A percentile compares a stretch with the other conserved stretches of the same genome.
These are phyloP conservation scores for Boletales sp. DNA, from an alignment of 768 basidiomycete species.

Conservation along the genomic window DNA sequence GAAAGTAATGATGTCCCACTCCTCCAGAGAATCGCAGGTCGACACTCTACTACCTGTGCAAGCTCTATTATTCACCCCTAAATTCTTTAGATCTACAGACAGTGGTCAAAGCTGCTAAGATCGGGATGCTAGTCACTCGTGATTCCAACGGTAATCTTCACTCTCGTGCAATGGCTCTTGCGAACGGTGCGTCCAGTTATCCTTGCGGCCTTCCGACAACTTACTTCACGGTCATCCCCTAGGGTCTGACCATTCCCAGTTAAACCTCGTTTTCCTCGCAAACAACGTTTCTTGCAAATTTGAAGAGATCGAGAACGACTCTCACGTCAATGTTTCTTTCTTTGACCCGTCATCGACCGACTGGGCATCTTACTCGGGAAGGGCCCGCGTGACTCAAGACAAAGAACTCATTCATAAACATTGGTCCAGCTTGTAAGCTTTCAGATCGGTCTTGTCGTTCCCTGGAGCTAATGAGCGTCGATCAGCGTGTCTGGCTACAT, in stretches of 20 bases:
- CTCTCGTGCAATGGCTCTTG: conserved; percentile 76
- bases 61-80: background rate
- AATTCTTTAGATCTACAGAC: conserved; percentile 50
- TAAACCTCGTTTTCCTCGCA: conserved; percentile 64
- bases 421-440: conserved; percentile 52
- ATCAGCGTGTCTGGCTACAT: conserved; percentile 72
- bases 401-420: conserved; percentile 59
- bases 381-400: conserved; percentile 63
- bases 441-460: background rate
- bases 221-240: background rate
- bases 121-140: conserved; percentile 78
- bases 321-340: conserved; percentile 79
- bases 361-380: conserved; percentile 80
- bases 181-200: conserved; percentile 45
- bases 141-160: conserved; percentile 65
- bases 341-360: conserved; percentile 63
- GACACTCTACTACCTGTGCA: background rate
- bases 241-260: conserved; percentile 46
- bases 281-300: conserved; percentile 74
- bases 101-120: conserved; percentile 59
- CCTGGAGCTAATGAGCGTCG: background rate
- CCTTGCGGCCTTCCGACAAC: background rate
- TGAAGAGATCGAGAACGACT: conserved; percentile 71
- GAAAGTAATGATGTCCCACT: conserved; percentile 54
- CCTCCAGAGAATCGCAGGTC: conserved; percentile 66